Evolutionary conservation across 2,329 filamentous ascomycete species (phyloP).

Genomic region (Sordariomycetes sp.): DNA sequence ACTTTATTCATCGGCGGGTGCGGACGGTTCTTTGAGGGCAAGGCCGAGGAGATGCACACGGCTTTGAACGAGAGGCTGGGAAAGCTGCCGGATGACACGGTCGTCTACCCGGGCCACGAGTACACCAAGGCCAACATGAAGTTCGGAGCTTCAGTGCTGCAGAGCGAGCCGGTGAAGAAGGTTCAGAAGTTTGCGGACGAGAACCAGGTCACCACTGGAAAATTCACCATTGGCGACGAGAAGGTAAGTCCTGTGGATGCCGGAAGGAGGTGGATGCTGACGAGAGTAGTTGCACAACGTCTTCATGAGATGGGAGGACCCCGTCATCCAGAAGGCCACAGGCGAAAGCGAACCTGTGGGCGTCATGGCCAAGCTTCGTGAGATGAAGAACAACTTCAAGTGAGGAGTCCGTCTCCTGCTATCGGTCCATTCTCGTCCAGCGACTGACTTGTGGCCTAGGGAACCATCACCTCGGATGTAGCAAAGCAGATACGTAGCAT

Average conservation of each 20-base stretch:
- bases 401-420: slow-evolving; percentile 32
- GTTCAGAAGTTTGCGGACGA: slow-evolving; percentile 67
- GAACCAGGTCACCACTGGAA: slow-evolving; percentile 84
- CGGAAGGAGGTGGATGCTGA: slow-evolving; percentile 2
- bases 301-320: slow-evolving; percentile 81
- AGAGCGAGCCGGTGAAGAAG: slow-evolving; percentile 67
- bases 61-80: slow-evolving; percentile 82
- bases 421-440: too few relatives aligned
- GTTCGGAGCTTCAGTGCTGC: slow-evolving; percentile 69
- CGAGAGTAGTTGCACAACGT: slow-evolving; percentile 72
- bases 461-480: too few relatives aligned
- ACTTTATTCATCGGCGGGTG: slow-evolving; percentile 94
- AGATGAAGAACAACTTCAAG: slow-evolving; percentile 80
- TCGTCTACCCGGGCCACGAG: slow-evolving; percentile 91
- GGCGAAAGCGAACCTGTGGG: slow-evolving; percentile 71
- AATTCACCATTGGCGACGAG: slow-evolving; percentile 95
- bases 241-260: slow-evolving; percentile 51
- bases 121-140: slow-evolving; percentile 97
- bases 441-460: too few relatives aligned
- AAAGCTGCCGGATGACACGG: slow-evolving; percentile 77
- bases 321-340: slow-evolving; percentile 73
- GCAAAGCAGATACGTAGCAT: too few relatives aligned
- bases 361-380: slow-evolving; percentile 77
- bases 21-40: slow-evolving; percentile 93
- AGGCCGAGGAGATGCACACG: slow-evolving; percentile 80